Base-by-base conservation (phyloP, 148 eudicot genomes). In the Linanthus parryae region DNA sequence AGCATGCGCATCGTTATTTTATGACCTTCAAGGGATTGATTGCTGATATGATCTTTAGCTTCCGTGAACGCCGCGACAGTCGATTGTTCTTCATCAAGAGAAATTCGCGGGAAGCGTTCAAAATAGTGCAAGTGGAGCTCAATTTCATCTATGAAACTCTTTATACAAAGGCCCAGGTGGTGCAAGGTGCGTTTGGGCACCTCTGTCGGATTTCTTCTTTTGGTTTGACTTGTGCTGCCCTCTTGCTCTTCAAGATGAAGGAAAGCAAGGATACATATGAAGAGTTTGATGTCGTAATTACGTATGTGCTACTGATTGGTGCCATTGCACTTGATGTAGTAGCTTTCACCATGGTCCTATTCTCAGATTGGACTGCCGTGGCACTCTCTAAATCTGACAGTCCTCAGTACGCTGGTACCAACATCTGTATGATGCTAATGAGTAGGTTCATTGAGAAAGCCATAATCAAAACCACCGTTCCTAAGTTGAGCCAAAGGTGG, bases 41-140 rank as follows among this genome's bases (percentile, higher is more conserved):
- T 7, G 75, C 77, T 2, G 77, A 82, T 58, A 51, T 67, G 29
- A 80, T 72, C 15, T 76, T 78, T 34, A 71, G 72, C 51, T 64
- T 69, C 59, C 69, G 68, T 1, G 72, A 75, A 23, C 65, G 79
- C n/a, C 67, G 53, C 20, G 25, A 48, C 28, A 75, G 81, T 30
- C 56, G 62, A 16, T 63, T 58, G 3, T 72, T 69, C 47, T 78
- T 82, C 57, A 56, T 62, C 22, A 46, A 54, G 20, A 36, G 67
- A 44, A 21, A 37, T 4, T 40, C 76, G 1, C 42, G 36, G 9
- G 77, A 77, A 24, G 87, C 77, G 19, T 81, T 81, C 46, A 52
- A 57, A 50, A 54, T 81, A 8, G 63, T 81, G 1, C 80, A 77
- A 53, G 68, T 67, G 7, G 87, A 81, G 52, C 70, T 81, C 37